Evolutionary conservation across 441 rosid genomes (phyloP).

Genomic region (Hura crepitans): DNA sequence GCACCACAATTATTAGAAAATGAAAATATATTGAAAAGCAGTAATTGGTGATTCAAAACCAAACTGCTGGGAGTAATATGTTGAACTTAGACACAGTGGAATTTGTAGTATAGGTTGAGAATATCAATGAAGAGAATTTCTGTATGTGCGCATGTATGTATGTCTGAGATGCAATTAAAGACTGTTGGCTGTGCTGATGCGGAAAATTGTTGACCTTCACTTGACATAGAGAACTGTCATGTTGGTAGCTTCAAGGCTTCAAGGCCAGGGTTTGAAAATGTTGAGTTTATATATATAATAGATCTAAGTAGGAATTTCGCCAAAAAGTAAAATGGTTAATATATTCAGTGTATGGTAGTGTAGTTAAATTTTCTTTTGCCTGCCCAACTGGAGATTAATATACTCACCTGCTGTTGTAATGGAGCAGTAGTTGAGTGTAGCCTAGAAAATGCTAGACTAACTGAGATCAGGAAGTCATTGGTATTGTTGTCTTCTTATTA

Average conservation of each 20-base stretch:
- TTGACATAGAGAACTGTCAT: background rate
- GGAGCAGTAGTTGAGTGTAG: background rate
- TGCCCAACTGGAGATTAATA: too few relatives aligned
- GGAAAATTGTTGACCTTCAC: background rate
- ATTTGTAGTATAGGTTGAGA: background rate
- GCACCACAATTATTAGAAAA: background rate
- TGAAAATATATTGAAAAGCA: background rate
- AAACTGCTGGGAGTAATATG: background rate
- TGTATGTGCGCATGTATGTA: background rate
- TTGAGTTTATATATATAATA: background rate
- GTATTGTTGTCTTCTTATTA: background rate
- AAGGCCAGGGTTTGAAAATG: background rate
- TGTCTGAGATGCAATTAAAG: background rate
- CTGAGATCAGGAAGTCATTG: background rate
- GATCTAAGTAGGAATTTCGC: background rate
- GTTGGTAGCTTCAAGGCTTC: background rate
- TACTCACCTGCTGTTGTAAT: background rate
- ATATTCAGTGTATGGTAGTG: background rate
- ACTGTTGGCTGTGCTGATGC: background rate
- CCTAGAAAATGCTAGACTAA: background rate
- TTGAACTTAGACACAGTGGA: background rate
- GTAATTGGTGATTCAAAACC: background rate
- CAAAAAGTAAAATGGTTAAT: background rate
- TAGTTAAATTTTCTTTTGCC: background rate
- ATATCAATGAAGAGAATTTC: background rate